phyloP scores from a whole-genome alignment of 2,329 filamentous ascomycete genomes.

The Magnaporthiopsis rhizophila region DNA sequence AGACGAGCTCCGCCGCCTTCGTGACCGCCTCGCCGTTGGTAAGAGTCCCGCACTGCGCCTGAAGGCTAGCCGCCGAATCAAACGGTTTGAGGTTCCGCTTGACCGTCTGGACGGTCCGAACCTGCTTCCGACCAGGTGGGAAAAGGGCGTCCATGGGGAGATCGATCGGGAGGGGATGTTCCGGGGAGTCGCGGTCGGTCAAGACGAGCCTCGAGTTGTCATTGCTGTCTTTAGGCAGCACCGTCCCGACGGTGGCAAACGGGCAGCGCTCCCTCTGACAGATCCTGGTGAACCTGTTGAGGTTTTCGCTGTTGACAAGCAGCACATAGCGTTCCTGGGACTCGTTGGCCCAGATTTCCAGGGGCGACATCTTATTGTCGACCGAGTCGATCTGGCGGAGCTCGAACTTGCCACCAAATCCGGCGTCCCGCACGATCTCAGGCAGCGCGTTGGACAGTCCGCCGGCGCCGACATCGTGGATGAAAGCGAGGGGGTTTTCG shows the following conservation, averaged over 20 bases:
- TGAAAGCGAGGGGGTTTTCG: slow-evolving; percentile 87
- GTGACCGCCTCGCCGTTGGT: slow-evolving; percentile 44
- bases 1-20: slow-evolving; percentile 71
- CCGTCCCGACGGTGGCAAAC: slow-evolving; percentile 83
- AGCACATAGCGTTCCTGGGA: slow-evolving; percentile 95
- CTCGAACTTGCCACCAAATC: slow-evolving; percentile 85
- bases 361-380: slow-evolving; percentile 84
- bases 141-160: slow-evolving; percentile 84
- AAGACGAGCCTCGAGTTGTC: slow-evolving; percentile 69
- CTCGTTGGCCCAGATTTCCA: slow-evolving; percentile 97
- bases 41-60: slow-evolving; percentile 51
- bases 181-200: slow-evolving; percentile 68
- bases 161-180: slow-evolving; percentile 74
- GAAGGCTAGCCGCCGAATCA: slow-evolving; percentile 58
- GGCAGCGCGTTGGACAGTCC: slow-evolving; percentile 70
- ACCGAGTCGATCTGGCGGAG: slow-evolving; percentile 89
- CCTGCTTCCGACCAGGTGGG: slow-evolving; percentile 77
- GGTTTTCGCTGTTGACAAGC: slow-evolving; percentile 69
- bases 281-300: slow-evolving; percentile 67
- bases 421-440: slow-evolving; percentile 86
- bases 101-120: slow-evolving; percentile 63
- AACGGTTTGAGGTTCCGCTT: slow-evolving; percentile 63
- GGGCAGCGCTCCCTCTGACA: slow-evolving; percentile 80
- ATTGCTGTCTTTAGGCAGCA: slow-evolving; percentile 51
- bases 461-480: slow-evolving; percentile 94